A percentile compares a stretch with the other conserved stretches of the same genome.
Evolutionary conservation across 345 rosid genomes (phyloP).

Genomic region (Aethionema arabicum): DNA sequence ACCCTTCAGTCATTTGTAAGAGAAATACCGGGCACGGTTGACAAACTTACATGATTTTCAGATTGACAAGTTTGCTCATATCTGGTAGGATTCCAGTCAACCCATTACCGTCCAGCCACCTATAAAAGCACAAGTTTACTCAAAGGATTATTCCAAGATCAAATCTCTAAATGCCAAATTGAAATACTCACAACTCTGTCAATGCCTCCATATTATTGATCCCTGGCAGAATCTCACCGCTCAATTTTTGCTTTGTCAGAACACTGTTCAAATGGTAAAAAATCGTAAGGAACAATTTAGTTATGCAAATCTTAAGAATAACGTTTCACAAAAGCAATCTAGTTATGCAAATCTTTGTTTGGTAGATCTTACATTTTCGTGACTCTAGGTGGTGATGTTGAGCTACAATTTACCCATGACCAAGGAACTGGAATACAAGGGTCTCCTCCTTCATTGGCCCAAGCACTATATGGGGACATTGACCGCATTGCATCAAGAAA

Average conservation of each 20-base stretch:
- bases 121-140: conserved; percentile 33
- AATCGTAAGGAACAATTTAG: background rate
- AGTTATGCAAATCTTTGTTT: background rate
- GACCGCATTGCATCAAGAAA: conserved; percentile 56
- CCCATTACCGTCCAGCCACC: conserved; percentile 85
- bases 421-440: conserved; percentile 84
- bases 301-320: background rate
- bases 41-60: conserved; percentile 71
- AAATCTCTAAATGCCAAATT: conserved; percentile 7
- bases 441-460: conserved; percentile 79
- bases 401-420: conserved; percentile 82
- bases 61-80: conserved; percentile 67
- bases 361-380: conserved; percentile 68
- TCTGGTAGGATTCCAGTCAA: conserved; percentile 74
- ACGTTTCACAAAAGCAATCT: background rate
- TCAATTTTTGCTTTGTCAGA: conserved; percentile 63
- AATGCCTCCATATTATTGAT: conserved; percentile 64
- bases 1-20: conserved; percentile 8
- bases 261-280: conserved; percentile 46
- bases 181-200: conserved; percentile 69
- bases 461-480: conserved; percentile 50
- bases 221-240: conserved; percentile 64
- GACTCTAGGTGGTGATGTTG: conserved; percentile 71
- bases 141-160: conserved; percentile 7
- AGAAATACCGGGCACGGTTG: conserved; percentile 13